Evolutionary conservation across 768 basidiomycete genomes (phyloP), one percentile per base, ranked within the genome.

Genomic region (Coprinopsis marcescibilis): DNA sequence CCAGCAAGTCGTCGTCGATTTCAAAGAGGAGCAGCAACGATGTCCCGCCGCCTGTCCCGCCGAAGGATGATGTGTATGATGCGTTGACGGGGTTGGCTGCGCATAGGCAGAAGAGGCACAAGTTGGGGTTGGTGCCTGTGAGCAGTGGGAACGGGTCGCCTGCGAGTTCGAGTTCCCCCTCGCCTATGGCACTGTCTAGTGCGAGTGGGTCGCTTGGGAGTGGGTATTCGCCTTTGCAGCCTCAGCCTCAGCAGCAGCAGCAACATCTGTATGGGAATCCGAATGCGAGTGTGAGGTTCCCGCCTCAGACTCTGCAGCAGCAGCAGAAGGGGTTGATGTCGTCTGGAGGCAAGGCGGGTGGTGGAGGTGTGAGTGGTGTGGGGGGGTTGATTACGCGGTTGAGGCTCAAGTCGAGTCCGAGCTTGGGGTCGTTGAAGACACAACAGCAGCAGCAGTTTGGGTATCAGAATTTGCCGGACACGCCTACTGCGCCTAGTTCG

Each of bases 61-160:
- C 41, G 8, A 43, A 43, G 41, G 41, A 43, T 43, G 27, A 20
- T n/a, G n/a, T 30, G 4, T 43, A 43, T 27, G 41, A 43, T n/a
- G 27, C 26, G 26, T 30, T 43, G 17, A 30, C 41, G 14, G 27
- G 41, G 4, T 10, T 43, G 7, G 41, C 41, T 27, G 15, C 14
- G 7, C 41, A 43, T 5, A 43, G 41, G 19, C 39, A 40, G 23
- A 43, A 43, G 41, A 4, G n/a, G n/a, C n/a, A n/a, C n/a, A n/a
- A n/a, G n/a, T n/a, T n/a, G n/a, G n/a, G n/a, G n/a, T n/a, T n/a
- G n/a, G n/a, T n/a, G n/a, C n/a, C n/a, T n/a, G n/a, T n/a, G n/a
- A n/a, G n/a, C n/a, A n/a, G n/a, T n/a, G n/a, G 8, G 30, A 8
- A 8, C 10, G 10, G 8, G 10, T 32, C 30, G 30, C 30, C 30